Evolutionary conservation across 2,329 filamentous ascomycete genomes (phyloP).

Genomic region (Colletotrichum musae): DNA sequence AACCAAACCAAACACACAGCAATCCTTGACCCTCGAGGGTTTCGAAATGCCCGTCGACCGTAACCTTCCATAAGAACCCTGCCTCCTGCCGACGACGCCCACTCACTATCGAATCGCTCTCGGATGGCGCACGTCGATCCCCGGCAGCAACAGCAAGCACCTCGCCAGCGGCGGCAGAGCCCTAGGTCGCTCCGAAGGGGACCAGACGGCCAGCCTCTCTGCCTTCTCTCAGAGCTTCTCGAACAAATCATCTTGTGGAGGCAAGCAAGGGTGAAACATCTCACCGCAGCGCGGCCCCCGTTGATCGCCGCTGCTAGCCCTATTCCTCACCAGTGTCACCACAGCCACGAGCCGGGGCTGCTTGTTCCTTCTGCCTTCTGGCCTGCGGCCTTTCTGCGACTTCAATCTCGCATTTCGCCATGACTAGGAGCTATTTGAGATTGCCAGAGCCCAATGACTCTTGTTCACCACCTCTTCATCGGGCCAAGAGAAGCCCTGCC

Average conservation of each 20-base stretch:
- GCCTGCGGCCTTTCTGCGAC: background rate
- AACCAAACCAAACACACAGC: slow-evolving; percentile 30
- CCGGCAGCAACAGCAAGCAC: slow-evolving; percentile 3
- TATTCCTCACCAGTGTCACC: slow-evolving; percentile 24
- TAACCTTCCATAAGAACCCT: slow-evolving; percentile 15
- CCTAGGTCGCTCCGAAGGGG: background rate
- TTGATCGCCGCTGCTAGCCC: slow-evolving; percentile 26
- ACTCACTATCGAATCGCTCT: background rate
- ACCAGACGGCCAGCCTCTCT: background rate
- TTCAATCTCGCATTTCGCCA: slow-evolving; percentile 1
- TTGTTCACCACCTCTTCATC: background rate
- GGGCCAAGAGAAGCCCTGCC: slow-evolving; percentile 7
- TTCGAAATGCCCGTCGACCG: slow-evolving; percentile 17
- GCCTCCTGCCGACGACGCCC: slow-evolving; percentile 7
- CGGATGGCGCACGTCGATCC: background rate
- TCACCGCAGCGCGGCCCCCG: slow-evolving; percentile 6
- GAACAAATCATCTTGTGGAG: slow-evolving; percentile 33
- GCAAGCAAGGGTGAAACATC: slow-evolving; percentile 29
- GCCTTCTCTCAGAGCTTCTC: slow-evolving; percentile 32
- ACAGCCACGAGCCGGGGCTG: slow-evolving; percentile 6
- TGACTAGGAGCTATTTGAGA: slow-evolving; percentile 10
- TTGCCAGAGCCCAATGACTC: slow-evolving; percentile 7
- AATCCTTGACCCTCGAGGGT: slow-evolving; percentile 14
- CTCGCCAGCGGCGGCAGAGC: slow-evolving; percentile 1
- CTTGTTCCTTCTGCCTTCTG: slow-evolving; percentile 4